A percentile compares a stretch with the other conserved stretches of the same genome.
Evolutionary conservation across 139 green algal species (phyloP).

Genomic region (Tetraselmis chui): DNA sequence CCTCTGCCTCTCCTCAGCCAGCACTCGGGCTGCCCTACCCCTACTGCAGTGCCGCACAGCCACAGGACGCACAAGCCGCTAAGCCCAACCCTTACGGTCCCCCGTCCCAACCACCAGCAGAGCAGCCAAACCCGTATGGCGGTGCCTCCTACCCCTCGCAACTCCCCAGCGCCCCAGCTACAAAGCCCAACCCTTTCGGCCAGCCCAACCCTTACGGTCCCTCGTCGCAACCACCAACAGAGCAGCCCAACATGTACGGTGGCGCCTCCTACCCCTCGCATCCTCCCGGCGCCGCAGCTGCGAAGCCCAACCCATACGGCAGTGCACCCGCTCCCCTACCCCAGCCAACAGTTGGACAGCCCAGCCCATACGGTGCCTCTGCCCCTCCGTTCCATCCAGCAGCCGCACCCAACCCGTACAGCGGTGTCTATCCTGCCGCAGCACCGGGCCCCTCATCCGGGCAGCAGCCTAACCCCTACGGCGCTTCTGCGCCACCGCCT

Average conservation of each 20-base stretch:
- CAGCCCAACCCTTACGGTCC: neutral
- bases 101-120: too few relatives aligned
- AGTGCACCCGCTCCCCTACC: too few relatives aligned
- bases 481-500: too few relatives aligned
- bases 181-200: too few relatives aligned
- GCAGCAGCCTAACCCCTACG: neutral
- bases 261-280: neutral
- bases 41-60: neutral
- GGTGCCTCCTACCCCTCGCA: neutral
- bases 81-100: neutral
- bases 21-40: neutral
- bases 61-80: neutral
- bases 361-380: neutral
- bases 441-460: neutral
- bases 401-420: neutral
- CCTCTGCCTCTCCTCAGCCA: neutral
- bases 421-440: neutral
- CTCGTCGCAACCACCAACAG: neutral
- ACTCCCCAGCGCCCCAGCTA: too few relatives aligned
- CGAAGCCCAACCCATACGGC: too few relatives aligned
- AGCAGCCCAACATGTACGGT: neutral
- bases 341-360: too few relatives aligned
- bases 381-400: neutral
- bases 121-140: neutral
- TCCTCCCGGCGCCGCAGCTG: too few relatives aligned